Evolutionary conservation across 306 rosid species (phyloP), one percentile per base, ranked within the genome.

Genomic region (Quercus berberidifolia): DNA sequence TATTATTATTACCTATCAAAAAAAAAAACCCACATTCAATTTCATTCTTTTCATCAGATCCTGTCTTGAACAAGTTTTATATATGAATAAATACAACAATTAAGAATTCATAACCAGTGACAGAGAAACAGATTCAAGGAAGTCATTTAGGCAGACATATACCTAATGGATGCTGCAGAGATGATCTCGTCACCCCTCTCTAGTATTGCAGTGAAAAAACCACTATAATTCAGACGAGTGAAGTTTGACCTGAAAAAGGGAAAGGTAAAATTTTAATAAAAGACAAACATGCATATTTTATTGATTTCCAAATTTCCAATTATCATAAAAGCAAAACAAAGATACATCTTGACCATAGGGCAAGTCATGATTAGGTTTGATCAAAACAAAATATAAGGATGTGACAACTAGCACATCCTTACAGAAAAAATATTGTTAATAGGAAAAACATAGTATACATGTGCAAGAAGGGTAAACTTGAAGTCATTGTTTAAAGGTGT

Each of bases 181-280:
- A 91, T 75, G 6, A 94, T 83, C 88, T 94, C 98, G 8, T 94
- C 95, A 82, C 88, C 95, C 88, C 91, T 92, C 85, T 92, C 95
- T 52, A 94, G 91, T 86, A 91, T 85, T 64, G 89, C 91, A 85
- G 98, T 92, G 86, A 91, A 75, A 82, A 94, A 94, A 70, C 98
- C 92, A 80, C 92, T 83, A 62, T 87, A 88, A 68, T 90, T 83
- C 60, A 94, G 91, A 46, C 98, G 90, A 74, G 87, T 92, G 79
- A 94, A 91, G 77, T 94, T 94, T 76, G 98, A 94, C 91, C 98
- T 94, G 88, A 77, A 72, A 83, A 65, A 46, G 74, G 74, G 49
- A 83, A 85, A 33, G 75, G 52, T 77, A 55, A 46, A 72, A 55
- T 57, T 62, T 20, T 33, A 49, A 83, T 30, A 21, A 43, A 74